Evolutionary conservation across 1,284 basidiomycete species (phyloP).

Genomic region (Tetrapyrgos nigripes): DNA sequence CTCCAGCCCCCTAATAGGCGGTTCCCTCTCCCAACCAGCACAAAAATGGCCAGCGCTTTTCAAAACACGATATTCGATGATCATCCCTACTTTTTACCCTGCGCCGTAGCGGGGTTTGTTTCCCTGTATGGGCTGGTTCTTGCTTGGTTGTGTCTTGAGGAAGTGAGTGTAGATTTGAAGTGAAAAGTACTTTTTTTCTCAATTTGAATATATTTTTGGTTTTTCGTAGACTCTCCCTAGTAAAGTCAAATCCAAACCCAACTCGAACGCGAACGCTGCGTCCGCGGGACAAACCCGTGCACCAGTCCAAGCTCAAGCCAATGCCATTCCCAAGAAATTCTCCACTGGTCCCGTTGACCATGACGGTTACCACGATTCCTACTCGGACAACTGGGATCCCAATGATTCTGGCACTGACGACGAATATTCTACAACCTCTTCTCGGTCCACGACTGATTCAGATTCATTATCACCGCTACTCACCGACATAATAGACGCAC

Average conservation of each 20-base stretch:
- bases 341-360: too few species aligned
- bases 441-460: too few species aligned
- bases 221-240: conserved; percentile 1
- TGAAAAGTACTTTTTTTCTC: too few species aligned
- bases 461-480: too few species aligned
- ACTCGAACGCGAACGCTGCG: too few species aligned
- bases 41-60: conserved; percentile 9
- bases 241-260: not conserved
- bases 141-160: conserved; percentile 9
- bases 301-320: not conserved
- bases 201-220: not conserved
- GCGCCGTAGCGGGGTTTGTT: conserved; percentile 9
- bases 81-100: conserved; percentile 17
- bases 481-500: too few species aligned
- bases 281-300: too few species aligned
- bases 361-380: too few species aligned
- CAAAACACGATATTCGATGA: conserved; percentile 11
- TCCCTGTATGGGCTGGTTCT: conserved; percentile 11
- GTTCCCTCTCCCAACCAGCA: conserved; percentile 14
- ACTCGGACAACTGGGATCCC: too few species aligned
- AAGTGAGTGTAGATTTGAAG: conserved; percentile 1
- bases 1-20: conserved; percentile 16
- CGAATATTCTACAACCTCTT: too few species aligned
- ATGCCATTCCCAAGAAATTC: not conserved
- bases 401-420: too few species aligned